phyloP scores from a whole-genome alignment of 2,329 filamentous ascomycete genomes.

The Aspergillus versicolor region DNA sequence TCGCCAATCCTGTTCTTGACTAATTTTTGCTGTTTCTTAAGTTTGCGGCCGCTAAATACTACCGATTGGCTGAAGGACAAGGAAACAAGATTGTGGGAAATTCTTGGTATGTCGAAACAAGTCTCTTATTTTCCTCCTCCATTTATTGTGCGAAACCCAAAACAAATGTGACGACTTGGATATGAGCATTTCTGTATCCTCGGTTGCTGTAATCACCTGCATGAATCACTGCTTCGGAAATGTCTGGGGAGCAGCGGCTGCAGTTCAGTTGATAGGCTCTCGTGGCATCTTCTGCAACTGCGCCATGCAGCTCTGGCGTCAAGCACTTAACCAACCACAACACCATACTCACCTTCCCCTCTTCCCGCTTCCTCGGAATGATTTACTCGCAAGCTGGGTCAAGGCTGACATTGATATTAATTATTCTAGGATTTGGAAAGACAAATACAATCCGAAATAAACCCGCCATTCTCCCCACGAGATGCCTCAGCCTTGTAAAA shows the following conservation, averaged over 20 bases:
- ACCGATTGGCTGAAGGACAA: conserved; percentile 83
- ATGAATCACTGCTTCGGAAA: conserved; percentile 11
- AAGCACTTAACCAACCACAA: conserved; percentile 21
- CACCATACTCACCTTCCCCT: conserved; percentile 5
- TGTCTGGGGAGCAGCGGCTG: conserved; percentile 12
- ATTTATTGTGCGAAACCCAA: conserved; percentile 3
- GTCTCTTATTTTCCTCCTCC: conserved; percentile 3
- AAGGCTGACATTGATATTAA: conserved; percentile 22
- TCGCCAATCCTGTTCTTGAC: conserved; percentile 7
- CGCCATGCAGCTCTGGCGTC: conserved; percentile 16
- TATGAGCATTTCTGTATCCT: conserved; percentile 1
- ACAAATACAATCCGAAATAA: conserved; percentile 71
- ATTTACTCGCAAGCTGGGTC: conserved; percentile 1
- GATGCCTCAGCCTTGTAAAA: not conserved
- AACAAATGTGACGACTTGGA: conserved; percentile 5
- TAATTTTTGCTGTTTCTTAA: conserved; percentile 18
- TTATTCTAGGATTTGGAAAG: conserved; percentile 85
- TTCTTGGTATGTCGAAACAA: conserved; percentile 71
- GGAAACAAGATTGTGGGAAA: conserved; percentile 91
- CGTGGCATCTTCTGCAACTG: conserved; percentile 15
- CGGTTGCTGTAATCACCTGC: conserved; percentile 13
- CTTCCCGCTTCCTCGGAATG: not conserved
- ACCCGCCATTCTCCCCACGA: not conserved
- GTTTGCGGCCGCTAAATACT: conserved; percentile 75
- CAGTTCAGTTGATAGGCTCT: conserved; percentile 23